Evolutionary conservation across 2,329 filamentous ascomycete species (phyloP).

Genomic region (Epichloe amarillans): DNA sequence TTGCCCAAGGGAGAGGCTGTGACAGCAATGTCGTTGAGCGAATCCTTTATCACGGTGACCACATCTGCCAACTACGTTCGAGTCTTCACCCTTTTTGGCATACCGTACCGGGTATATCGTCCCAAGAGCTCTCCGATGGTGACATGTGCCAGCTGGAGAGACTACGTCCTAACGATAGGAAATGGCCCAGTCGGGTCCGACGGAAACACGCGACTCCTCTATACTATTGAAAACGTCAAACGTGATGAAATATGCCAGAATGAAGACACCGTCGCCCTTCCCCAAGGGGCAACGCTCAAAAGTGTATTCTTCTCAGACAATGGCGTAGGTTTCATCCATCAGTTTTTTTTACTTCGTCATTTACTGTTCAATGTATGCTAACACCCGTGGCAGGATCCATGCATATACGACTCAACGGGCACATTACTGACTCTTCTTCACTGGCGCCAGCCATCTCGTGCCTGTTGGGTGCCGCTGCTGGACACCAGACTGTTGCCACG

Average conservation of each 20-base stretch:
- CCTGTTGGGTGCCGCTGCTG: slow-evolving; percentile 81
- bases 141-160: slow-evolving; percentile 84
- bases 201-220: slow-evolving; percentile 65
- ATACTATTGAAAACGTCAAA: slow-evolving; percentile 91
- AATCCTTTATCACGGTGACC: slow-evolving; percentile 80
- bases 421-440: slow-evolving; percentile 78
- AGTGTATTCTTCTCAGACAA: slow-evolving; percentile 85
- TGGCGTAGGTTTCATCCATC: slow-evolving; percentile 45
- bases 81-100: slow-evolving; percentile 84
- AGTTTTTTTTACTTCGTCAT: neutral
- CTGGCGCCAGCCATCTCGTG: slow-evolving; percentile 77
- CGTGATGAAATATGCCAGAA: slow-evolving; percentile 88
- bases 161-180: slow-evolving; percentile 92
- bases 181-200: slow-evolving; percentile 77
- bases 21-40: slow-evolving; percentile 77
- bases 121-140: slow-evolving; percentile 85
- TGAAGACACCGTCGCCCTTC: slow-evolving; percentile 79
- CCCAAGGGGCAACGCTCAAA: slow-evolving; percentile 57
- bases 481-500: slow-evolving; percentile 78
- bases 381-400: slow-evolving; percentile 56
- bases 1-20: slow-evolving; percentile 81
- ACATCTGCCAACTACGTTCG: slow-evolving; percentile 82
- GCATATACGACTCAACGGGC: slow-evolving; percentile 88
- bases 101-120: slow-evolving; percentile 77
- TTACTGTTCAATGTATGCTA: neutral